Conservation (phyloP, 768 basidiomycete genomes). For the Baorangia bicolor region DNA sequence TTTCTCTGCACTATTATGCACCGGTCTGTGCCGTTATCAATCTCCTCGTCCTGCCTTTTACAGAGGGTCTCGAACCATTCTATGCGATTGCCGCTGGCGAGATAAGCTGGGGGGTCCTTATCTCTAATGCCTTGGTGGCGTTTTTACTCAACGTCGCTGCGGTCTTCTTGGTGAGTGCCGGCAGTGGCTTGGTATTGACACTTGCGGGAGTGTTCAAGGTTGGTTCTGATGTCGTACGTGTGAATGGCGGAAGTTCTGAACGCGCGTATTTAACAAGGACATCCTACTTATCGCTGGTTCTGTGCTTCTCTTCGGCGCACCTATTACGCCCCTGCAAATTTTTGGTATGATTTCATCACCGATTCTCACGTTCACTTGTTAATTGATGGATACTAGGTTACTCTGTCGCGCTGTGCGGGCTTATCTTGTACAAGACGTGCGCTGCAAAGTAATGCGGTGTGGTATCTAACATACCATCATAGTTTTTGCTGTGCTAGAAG, state of each 20-base stretch:
- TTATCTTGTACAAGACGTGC: conserved; percentile 82
- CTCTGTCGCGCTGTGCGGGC: conserved; percentile 80
- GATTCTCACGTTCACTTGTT: background rate
- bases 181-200: conserved; percentile 85
- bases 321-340: conserved; percentile 80
- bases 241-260: background rate
- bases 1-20: conserved; percentile 94
- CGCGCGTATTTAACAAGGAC: conserved; percentile 50
- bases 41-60: conserved; percentile 82
- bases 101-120: conserved; percentile 66
- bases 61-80: conserved; percentile 89
- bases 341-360: conserved; percentile 50
- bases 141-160: conserved; percentile 92
- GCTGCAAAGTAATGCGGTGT: conserved; percentile 48
- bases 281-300: conserved; percentile 93
- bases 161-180: conserved; percentile 89
- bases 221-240: conserved; percentile 12
- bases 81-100: conserved; percentile 51
- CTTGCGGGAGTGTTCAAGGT: conserved; percentile 94
- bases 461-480: too few relatives aligned
- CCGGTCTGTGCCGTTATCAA: conserved; percentile 94
- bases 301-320: conserved; percentile 79
- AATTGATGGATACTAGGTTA: conserved; percentile 55
- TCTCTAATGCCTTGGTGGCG: conserved; percentile 84
- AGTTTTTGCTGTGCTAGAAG: background rate